Evolutionary conservation across 2,329 filamentous ascomycete species (phyloP).

Genomic region (Cyclaneusma minus): DNA sequence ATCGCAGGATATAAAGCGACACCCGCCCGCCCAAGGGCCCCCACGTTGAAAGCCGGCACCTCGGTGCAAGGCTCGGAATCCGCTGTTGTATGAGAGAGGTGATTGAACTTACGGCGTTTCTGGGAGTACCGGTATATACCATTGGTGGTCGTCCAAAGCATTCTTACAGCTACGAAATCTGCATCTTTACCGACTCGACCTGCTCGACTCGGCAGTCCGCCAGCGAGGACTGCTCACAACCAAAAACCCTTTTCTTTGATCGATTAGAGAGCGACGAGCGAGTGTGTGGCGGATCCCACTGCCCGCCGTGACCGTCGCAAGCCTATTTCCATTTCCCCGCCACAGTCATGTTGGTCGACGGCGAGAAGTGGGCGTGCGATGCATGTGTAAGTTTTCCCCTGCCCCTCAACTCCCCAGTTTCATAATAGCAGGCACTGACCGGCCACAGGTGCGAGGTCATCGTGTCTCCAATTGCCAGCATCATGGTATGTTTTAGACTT

Average conservation of each 20-base stretch:
- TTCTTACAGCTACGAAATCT: too few species aligned
- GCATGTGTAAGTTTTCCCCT: constrained; percentile 38
- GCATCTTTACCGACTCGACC: constrained; percentile 20
- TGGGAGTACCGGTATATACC: too few species aligned
- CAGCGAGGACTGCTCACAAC: constrained; percentile 15
- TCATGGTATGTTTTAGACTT: constrained; percentile 49
- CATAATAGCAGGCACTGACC: background rate
- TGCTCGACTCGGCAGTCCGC: constrained; percentile 18
- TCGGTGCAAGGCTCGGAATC: too few species aligned
- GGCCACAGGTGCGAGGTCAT: constrained; percentile 78
- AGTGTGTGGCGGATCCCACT: constrained; percentile 6
- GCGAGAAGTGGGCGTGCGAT: constrained; percentile 96
- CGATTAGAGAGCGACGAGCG: constrained; percentile 6
- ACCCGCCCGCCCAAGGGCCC: too few species aligned
- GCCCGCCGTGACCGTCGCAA: constrained; percentile 9
- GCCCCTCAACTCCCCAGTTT: background rate
- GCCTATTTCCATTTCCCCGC: constrained; percentile 11
- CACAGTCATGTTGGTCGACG: constrained; percentile 63
- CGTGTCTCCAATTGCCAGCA: constrained; percentile 98
- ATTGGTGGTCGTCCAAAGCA: too few species aligned
- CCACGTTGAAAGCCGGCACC: too few species aligned
- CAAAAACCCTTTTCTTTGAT: constrained; percentile 8
- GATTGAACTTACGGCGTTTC: too few species aligned
- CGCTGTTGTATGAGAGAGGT: too few species aligned
- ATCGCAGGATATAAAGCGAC: too few species aligned